These are phyloP conservation scores for Adansonia grandidieri DNA, from an alignment of 441 rosid species.

Conservation along the genomic window DNA sequence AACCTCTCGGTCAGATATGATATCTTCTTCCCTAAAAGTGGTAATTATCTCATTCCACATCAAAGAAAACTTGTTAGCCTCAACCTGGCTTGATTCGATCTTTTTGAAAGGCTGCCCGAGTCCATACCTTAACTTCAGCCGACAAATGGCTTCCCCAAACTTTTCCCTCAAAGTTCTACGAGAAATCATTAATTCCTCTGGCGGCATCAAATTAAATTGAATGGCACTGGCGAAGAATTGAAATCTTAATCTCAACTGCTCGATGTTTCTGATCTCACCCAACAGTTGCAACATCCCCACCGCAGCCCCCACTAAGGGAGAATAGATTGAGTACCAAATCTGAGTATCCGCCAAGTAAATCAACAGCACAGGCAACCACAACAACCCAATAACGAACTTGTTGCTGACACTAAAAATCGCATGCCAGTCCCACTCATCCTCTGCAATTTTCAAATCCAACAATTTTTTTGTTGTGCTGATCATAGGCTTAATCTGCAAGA, in stretches of 20 bases:
- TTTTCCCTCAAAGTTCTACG: constrained; percentile 62
- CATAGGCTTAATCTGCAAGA: constrained; percentile 83
- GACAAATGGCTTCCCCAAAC: constrained; percentile 65
- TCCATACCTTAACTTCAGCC: constrained; percentile 83
- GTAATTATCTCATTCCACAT: constrained; percentile 84
- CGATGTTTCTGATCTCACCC: constrained; percentile 84
- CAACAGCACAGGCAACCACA: constrained; percentile 83
- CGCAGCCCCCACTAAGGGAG: constrained; percentile 71
- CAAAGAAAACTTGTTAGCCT: constrained; percentile 79
- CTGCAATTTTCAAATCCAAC: constrained; percentile 41
- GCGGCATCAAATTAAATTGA: constrained; percentile 84
- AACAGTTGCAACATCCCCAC: constrained; percentile 78
- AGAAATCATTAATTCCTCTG: constrained; percentile 69
- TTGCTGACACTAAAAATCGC: constrained; percentile 54
- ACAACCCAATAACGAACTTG: constrained; percentile 64
- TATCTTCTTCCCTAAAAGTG: constrained; percentile 88
- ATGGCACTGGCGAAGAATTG: constrained; percentile 86
- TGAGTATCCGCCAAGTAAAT: constrained; percentile 84
- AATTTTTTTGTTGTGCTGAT: constrained; percentile 58
- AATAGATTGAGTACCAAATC: constrained; percentile 80
- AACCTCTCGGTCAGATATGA: constrained; percentile 73
- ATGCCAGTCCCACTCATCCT: constrained; percentile 53
- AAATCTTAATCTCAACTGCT: constrained; percentile 79
- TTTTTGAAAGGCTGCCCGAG: constrained; percentile 73
- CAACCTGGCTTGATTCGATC: constrained; percentile 81